Base-by-base conservation (phyloP, 805 yeast species). In the Cephaloascus fragrans region DNA sequence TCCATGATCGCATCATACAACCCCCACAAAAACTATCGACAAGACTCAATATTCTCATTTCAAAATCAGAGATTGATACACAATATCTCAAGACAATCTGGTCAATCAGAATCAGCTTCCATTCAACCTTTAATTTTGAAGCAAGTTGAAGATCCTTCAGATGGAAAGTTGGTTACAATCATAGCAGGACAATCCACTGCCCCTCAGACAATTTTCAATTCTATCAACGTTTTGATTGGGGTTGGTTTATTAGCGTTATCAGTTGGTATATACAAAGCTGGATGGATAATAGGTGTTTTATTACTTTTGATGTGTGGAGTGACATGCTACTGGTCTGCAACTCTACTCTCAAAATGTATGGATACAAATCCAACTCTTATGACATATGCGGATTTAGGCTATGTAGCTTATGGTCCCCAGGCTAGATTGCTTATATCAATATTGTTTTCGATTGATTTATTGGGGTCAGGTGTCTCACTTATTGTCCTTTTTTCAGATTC, bases 331-430 rank as follows among this genome's bases (percentile, higher is more conserved):
- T 78, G 86, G 68, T 80, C 93, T 2, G 96, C 96, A 6, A 69
- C 70, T 4, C 62, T 86, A 37, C 64, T 88, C 41, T 80, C 90
- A 12, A 69, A 73, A 42, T 79, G 95, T 46, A 71, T 87, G 71
- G 87, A 81, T 44, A 80, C 87, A 1, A 93, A 87, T 59, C 80
- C 74, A 14, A 80, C 93, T 0, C 61, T 87, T 39, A 78, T 82
- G 68, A 83, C 96, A 0, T 88, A 87, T 56, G 94, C 95, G 0
- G 96, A 88, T 61, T 67, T 88, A 37, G 95, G 94, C 3, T 80
- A 75, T 49, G 84, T 86, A n/a, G 83, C 89, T 0, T 86, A 81
- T 52, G 96, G 96, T 1, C 64, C 82, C 2, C 66, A 65, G 26
- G 95, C 93, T 2, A 73, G 95, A 49, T 65, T 84, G 3, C 55